A percentile compares a stretch with the other conserved stretches of the same genome.
Conservation (phyloP, 345 rosid species). For the Rhizophora mangle region DNA sequence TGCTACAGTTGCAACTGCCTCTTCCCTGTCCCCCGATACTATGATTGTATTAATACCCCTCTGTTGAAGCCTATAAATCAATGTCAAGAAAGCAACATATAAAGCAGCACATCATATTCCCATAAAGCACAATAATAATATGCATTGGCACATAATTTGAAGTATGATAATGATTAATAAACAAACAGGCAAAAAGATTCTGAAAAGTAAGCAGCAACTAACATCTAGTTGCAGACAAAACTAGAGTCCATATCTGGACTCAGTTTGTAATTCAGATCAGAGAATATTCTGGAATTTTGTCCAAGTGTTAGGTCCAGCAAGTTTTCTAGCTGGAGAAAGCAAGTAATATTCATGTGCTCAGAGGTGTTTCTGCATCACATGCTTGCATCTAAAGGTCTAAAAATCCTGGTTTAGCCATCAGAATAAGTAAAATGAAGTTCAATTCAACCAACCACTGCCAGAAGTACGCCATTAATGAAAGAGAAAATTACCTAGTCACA, state of each 20-base stretch:
- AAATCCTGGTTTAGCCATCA: too few species aligned
- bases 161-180: too few species aligned
- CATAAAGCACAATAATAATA: too few species aligned
- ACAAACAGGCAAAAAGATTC: background rate
- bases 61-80: slow-evolving; percentile 56
- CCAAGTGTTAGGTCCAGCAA: background rate
- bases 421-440: too few species aligned
- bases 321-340: too few species aligned
- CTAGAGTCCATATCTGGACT: background rate
- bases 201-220: background rate
- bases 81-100: slow-evolving; percentile 14
- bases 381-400: too few species aligned
- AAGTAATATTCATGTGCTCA: too few species aligned
- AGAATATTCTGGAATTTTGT: slow-evolving; percentile 1
- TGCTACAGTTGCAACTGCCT: slow-evolving; percentile 84
- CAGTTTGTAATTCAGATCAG: background rate
- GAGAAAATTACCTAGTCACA: slow-evolving; percentile 54
- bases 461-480: background rate
- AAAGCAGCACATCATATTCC: slow-evolving; percentile 10
- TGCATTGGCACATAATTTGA: too few species aligned
- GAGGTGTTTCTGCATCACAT: too few species aligned
- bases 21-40: slow-evolving; percentile 97
- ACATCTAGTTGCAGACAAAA: background rate
- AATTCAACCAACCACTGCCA: background rate
- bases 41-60: slow-evolving; percentile 80